phyloP scores from a whole-genome alignment of 306 rosid genomes.

The Betula pendula region DNA sequence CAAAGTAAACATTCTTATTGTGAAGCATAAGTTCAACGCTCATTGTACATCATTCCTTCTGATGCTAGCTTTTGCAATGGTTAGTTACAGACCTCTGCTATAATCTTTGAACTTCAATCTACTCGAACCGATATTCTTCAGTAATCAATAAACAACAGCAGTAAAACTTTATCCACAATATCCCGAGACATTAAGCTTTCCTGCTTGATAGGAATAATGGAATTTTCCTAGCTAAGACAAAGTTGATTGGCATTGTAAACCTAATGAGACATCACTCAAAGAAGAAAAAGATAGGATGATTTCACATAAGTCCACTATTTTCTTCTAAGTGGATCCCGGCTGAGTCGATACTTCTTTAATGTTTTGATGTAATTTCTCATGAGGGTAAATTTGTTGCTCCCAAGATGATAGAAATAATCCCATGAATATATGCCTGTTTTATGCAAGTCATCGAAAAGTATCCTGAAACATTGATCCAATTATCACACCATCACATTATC shows the following conservation, averaged over 20 bases:
- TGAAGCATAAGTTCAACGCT: no score
- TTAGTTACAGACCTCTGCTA: no score
- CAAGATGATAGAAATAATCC: constrained; percentile 73
- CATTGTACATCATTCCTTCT: no score
- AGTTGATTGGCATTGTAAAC: not conserved
- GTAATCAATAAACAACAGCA: not conserved
- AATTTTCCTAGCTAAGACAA: not conserved
- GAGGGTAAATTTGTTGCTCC: constrained; percentile 71
- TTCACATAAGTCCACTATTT: constrained; percentile 44
- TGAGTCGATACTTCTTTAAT: constrained; percentile 68
- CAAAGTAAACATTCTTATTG: no score
- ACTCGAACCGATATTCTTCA: not conserved
- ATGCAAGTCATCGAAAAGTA: constrained; percentile 83
- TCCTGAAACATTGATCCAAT: constrained; percentile 48
- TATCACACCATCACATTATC: constrained; percentile 7
- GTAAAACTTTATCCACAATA: not conserved
- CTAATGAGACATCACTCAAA: constrained; percentile 22
- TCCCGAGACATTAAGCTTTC: not conserved
- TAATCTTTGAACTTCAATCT: no score
- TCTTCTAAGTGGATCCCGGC: constrained; percentile 70
- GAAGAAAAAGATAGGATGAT: constrained; percentile 18
- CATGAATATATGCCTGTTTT: constrained; percentile 87
- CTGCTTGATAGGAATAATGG: not conserved
- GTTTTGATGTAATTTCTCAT: constrained; percentile 67
- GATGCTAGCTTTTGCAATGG: no score